phyloP scores from a whole-genome alignment of 306 rosid genomes.

The Hippophae gyantsensis region DNA sequence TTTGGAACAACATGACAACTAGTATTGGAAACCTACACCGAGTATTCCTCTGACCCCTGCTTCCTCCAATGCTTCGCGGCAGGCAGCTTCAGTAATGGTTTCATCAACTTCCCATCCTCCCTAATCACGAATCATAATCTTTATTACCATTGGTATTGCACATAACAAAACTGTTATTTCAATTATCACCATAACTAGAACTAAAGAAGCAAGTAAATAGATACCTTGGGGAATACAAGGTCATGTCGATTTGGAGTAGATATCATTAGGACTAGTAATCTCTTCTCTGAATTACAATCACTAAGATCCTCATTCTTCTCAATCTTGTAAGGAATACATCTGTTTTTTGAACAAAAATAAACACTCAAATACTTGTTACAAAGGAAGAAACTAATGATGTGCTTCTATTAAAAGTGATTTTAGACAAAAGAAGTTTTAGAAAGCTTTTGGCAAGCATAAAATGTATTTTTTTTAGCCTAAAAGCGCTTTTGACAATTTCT shows the following conservation, averaged over 20 bases:
- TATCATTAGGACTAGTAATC: constrained; percentile 31
- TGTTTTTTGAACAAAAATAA: constrained; percentile 3
- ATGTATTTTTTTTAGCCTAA: no score
- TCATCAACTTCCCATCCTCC: constrained; percentile 38
- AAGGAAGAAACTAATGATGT: not conserved
- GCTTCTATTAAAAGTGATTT: not conserved
- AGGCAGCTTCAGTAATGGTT: constrained; percentile 24
- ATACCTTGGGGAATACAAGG: constrained; percentile 37
- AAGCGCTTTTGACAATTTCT: no score
- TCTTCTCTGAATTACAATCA: constrained; percentile 11
- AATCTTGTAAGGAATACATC: constrained; percentile 29
- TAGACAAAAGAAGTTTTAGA: no score
- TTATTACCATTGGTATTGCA: not conserved
- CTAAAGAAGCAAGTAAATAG: not conserved
- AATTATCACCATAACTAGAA: not conserved
- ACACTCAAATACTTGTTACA: not conserved
- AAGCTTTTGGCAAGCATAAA: no score
- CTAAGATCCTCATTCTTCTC: constrained; percentile 9
- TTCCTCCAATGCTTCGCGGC: constrained; percentile 33
- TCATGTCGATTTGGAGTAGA: constrained; percentile 27
- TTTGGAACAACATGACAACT: not conserved
- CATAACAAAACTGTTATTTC: not conserved
- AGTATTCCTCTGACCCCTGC: constrained; percentile 32
- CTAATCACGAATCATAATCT: constrained; percentile 16
- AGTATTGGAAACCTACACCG: constrained; percentile 19